phyloP scores from a whole-genome alignment of 1,284 basidiomycete genomes.

The Naganishia albida region DNA sequence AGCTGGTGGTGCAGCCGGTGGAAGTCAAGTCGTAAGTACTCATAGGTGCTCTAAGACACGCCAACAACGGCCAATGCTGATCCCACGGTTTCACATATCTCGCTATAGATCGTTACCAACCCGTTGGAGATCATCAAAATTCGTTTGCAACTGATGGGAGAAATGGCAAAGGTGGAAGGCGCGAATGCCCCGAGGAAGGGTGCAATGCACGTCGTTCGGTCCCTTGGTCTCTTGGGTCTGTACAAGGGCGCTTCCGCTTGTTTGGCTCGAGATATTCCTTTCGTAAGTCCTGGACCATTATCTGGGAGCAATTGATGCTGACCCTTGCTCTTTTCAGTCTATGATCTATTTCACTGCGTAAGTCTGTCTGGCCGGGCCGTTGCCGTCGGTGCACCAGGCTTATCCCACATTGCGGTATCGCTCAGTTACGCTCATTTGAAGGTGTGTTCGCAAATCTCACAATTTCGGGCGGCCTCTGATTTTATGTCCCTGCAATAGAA shows the following conservation, averaged over 20 bases:
- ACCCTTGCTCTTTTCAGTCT: conserved; percentile 38
- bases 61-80: not conserved
- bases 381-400: no score
- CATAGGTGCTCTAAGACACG: not conserved
- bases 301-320: conserved; percentile 25
- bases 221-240: conserved; percentile 86
- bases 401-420: conserved; percentile 35
- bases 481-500: conserved; percentile 80
- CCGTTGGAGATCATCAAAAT: conserved; percentile 86
- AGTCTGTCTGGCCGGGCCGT: conserved; percentile 30
- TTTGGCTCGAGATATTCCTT: conserved; percentile 69
- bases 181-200: conserved; percentile 77
- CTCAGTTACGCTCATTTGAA: conserved; percentile 52
- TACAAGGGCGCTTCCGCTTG: conserved; percentile 90
- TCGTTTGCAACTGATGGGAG: conserved; percentile 92
- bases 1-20: conserved; percentile 91
- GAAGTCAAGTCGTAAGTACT: conserved; percentile 87
- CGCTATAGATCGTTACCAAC: conserved; percentile 81
- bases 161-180: conserved; percentile 72
- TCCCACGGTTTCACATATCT: not conserved
- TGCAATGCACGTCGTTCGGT: conserved; percentile 87
- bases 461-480: conserved; percentile 57
- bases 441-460: conserved; percentile 35
- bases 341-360: conserved; percentile 58
- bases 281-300: conserved; percentile 54